These are phyloP conservation scores for Penicillium riverlandense DNA, from an alignment of 495 filamentous ascomycete genomes.

Conservation along the genomic window DNA sequence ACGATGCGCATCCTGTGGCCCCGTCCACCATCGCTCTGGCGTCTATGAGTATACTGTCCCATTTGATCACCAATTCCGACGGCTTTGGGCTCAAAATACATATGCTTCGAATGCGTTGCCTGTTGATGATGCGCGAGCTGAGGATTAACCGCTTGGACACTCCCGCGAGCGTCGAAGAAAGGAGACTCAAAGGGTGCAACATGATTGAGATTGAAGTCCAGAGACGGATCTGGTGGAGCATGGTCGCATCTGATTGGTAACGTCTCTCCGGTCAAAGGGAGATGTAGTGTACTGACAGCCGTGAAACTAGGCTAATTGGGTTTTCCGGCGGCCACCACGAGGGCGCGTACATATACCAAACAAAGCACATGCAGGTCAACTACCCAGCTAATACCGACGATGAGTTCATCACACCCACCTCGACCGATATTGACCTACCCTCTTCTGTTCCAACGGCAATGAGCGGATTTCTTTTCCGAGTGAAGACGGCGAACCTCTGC, in stretches of 20 bases:
- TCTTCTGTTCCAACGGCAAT: conserved; percentile 14
- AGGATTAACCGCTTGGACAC: conserved; percentile 22
- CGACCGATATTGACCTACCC: conserved; percentile 5
- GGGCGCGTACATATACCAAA: conserved; percentile 19
- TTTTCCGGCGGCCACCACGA: conserved; percentile 19
- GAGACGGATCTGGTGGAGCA: conserved; percentile 25
- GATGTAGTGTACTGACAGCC: not conserved
- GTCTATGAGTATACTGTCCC: conserved; percentile 12
- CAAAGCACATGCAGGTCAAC: conserved; percentile 26
- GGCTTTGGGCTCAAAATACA: conserved; percentile 13
- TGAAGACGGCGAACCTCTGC: conserved; percentile 16
- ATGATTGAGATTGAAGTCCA: conserved; percentile 24
- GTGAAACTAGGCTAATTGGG: conserved; percentile 14
- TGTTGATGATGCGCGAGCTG: conserved; percentile 19
- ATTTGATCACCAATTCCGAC: conserved; percentile 15
- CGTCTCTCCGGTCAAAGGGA: not conserved
- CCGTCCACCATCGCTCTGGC: conserved; percentile 18
- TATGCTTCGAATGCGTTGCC: conserved; percentile 13
- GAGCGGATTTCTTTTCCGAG: conserved; percentile 15
- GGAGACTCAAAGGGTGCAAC: conserved; percentile 15
- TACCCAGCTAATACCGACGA: conserved; percentile 23
- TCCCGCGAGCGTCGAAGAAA: conserved; percentile 10
- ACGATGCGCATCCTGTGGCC: conserved; percentile 6
- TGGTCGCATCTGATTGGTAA: conserved; percentile 28
- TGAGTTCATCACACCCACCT: conserved; percentile 10